A percentile compares a stretch with the other conserved stretches of the same genome.
phyloP scores from a whole-genome alignment of 306 rosid genomes.

The Castanea crenata region DNA sequence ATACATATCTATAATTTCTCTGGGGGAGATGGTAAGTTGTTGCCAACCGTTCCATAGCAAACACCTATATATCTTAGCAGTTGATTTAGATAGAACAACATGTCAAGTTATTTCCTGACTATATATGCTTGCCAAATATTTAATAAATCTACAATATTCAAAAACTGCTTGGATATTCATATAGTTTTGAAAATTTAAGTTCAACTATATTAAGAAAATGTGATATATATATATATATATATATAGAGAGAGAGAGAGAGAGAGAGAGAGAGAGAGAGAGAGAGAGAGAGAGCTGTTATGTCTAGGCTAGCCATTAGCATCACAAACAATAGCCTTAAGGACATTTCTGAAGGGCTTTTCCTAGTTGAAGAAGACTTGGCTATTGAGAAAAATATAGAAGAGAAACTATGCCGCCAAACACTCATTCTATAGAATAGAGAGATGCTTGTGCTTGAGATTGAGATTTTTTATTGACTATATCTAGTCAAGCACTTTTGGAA shows the following conservation, averaged over 20 bases:
- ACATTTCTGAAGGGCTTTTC: background rate
- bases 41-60: no score
- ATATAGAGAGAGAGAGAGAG: background rate
- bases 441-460: background rate
- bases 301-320: constrained; percentile 6
- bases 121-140: no score
- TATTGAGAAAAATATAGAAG: background rate
- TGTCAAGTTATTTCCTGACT: no score
- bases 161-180: no score
- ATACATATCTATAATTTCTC: no score
- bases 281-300: constrained; percentile 22
- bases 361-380: constrained; percentile 1
- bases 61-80: constrained; percentile 41
- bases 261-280: constrained; percentile 2
- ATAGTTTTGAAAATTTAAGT: no score
- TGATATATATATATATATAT: no score
- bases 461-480: background rate
- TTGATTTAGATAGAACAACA: constrained; percentile 8
- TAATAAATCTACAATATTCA: no score
- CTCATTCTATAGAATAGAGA: background rate
- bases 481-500: background rate
- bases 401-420: background rate
- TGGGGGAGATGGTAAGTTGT: no score
- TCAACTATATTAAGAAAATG: no score
- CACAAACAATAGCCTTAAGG: constrained; percentile 13